phyloP scores from a whole-genome alignment of 2,329 filamentous ascomycete species.

The Xylaria sp. region DNA sequence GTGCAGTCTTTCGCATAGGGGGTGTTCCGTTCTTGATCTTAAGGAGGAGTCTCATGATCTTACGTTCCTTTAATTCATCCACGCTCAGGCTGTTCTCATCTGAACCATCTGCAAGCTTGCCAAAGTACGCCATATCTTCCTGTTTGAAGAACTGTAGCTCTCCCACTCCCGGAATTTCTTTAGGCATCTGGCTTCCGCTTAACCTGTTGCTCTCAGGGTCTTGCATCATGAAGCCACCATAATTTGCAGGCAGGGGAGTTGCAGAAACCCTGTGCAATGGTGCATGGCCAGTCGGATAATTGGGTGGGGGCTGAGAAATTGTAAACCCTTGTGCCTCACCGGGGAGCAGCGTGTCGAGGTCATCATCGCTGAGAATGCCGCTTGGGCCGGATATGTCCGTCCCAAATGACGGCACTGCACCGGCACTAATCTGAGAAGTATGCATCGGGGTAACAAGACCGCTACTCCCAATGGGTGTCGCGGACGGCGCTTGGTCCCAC shows the following conservation, averaged over 20 bases:
- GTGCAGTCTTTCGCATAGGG: conserved; percentile 96
- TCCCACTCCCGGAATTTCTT: conserved; percentile 94
- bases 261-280: conserved; percentile 79
- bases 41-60: conserved; percentile 95
- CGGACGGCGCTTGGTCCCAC: conserved; percentile 90
- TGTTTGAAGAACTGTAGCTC: conserved; percentile 98
- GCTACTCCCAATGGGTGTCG: conserved; percentile 77
- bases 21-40: conserved; percentile 99
- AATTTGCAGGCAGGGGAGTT: conserved; percentile 76
- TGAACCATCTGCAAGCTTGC: conserved; percentile 92
- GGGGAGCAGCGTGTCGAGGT: conserved; percentile 90
- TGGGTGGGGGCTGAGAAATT: conserved; percentile 87
- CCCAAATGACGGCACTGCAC: conserved; percentile 74
- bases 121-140: conserved; percentile 98
- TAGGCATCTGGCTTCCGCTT: conserved; percentile 89
- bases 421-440: conserved; percentile 67
- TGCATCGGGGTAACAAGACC: conserved; percentile 84
- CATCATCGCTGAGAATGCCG: conserved; percentile 87
- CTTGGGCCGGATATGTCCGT: conserved; percentile 84
- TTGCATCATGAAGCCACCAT: conserved; percentile 91
- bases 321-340: conserved; percentile 92
- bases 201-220: conserved; percentile 86
- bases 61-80: conserved; percentile 95
- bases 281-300: conserved; percentile 85
- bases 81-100: conserved; percentile 93